These are phyloP conservation scores for Syncephalastrum racemosum DNA, from an alignment of 371 early-diverging fungal species.

Conservation along the genomic window DNA sequence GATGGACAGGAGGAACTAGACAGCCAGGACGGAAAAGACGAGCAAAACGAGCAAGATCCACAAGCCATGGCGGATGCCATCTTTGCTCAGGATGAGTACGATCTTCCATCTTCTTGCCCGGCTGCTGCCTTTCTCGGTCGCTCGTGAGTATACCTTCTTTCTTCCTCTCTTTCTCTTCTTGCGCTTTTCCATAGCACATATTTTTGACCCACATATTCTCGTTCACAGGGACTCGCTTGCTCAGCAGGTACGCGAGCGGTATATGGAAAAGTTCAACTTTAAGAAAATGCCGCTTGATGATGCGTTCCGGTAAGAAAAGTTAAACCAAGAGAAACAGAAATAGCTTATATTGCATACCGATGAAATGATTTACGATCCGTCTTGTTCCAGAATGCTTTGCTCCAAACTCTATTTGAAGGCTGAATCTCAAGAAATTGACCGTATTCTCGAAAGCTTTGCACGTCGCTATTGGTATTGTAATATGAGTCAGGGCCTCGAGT, in stretches of 20 bases:
- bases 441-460: constrained; percentile 81
- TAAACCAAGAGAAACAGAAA: not conserved
- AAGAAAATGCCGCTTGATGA: constrained; percentile 64
- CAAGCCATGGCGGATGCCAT: no score
- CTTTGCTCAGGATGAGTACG: no score
- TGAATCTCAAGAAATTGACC: constrained; percentile 90
- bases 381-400: constrained; percentile 55
- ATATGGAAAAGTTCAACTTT: constrained; percentile 80
- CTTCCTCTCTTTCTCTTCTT: no score
- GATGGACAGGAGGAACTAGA: no score
- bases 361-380: not conserved
- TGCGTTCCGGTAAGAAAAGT: constrained; percentile 61
- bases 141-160: no score
- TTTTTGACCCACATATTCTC: no score
- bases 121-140: not conserved
- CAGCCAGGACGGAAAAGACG: no score
- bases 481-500: not conserved
- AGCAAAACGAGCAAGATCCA: no score
- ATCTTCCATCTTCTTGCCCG: not conserved
- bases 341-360: constrained; percentile 4
- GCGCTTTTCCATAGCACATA: no score
- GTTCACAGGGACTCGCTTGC: constrained; percentile 37
- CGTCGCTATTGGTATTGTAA: constrained; percentile 83
- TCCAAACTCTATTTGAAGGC: constrained; percentile 79
- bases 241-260: constrained; percentile 50